A percentile compares a stretch with the other conserved stretches of the same genome.
phyloP scores from a whole-genome alignment of 306 rosid species.

The Malus asiatica region DNA sequence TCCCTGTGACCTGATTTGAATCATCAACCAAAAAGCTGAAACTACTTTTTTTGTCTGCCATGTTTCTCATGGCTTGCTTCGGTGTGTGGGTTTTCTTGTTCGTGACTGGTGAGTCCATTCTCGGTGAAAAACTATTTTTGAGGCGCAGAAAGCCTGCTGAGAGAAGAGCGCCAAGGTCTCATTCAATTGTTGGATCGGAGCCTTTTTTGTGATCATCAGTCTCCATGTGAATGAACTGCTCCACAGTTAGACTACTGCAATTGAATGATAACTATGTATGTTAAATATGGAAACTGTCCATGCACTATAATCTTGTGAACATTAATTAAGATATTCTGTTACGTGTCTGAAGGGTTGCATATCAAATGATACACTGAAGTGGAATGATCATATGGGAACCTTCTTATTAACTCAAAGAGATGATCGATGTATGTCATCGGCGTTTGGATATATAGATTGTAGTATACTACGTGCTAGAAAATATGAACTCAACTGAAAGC shows the following conservation, averaged over 20 bases:
- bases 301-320: too few species aligned
- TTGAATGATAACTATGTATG: not conserved
- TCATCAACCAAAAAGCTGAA: conserved; percentile 48
- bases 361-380: too few species aligned
- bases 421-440: too few species aligned
- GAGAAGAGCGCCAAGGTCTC: conserved; percentile 18
- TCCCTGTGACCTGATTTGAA: conserved; percentile 26
- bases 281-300: not conserved
- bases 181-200: conserved; percentile 13
- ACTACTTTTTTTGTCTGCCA: conserved; percentile 30
- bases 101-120: conserved; percentile 44
- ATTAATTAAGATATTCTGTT: too few species aligned
- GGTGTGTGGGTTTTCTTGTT: conserved; percentile 48
- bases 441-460: too few species aligned
- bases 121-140: conserved; percentile 22
- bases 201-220: not conserved
- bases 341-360: too few species aligned
- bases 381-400: too few species aligned
- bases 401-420: too few species aligned
- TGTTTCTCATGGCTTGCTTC: conserved; percentile 43
- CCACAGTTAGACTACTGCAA: conserved; percentile 33
- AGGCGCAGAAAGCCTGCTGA: conserved; percentile 23
- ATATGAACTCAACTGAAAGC: not conserved
- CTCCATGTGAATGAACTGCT: conserved; percentile 46
- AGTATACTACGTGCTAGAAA: not conserved